These are phyloP conservation scores for Rhypophila decipiens DNA, from an alignment of 495 filamentous ascomycete genomes.

Conservation along the genomic window DNA sequence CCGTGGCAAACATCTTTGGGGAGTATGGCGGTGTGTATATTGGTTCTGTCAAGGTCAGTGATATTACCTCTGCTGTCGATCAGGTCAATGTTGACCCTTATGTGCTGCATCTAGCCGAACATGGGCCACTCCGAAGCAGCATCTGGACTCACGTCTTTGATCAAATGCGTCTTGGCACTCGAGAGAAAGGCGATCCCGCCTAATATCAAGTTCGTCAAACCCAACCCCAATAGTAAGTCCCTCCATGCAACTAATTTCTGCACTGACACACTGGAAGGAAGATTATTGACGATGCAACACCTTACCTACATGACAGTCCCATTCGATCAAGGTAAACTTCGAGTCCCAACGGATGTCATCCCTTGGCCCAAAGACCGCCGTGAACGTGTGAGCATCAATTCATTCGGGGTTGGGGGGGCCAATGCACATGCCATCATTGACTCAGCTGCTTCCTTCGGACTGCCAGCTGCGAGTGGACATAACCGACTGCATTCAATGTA, in stretches of 20 bases:
- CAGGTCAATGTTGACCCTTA: neutral
- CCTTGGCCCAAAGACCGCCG: slow-evolving; percentile 16
- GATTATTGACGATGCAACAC: too few species aligned
- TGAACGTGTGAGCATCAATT: slow-evolving; percentile 39
- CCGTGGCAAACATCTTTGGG: neutral
- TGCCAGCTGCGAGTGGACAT: neutral
- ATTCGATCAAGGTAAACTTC: slow-evolving; percentile 9
- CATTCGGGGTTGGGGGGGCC: slow-evolving; percentile 47
- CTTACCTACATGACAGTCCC: slow-evolving; percentile 1
- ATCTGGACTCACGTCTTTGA: neutral
- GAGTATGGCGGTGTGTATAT: slow-evolving; percentile 16
- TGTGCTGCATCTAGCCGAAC: slow-evolving; percentile 4
- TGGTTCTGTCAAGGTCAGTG: slow-evolving; percentile 29
- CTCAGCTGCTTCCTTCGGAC: neutral
- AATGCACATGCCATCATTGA: slow-evolving; percentile 32
- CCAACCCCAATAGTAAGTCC: slow-evolving; percentile 3
- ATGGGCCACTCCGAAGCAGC: slow-evolving; percentile 31
- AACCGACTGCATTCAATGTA: neutral
- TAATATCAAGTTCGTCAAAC: slow-evolving; percentile 23
- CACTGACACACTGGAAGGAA: too few species aligned
- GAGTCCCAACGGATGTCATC: slow-evolving; percentile 16
- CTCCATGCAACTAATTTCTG: too few species aligned
- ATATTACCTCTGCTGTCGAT: neutral
- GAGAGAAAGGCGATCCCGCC: slow-evolving; percentile 34
- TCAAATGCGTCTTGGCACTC: neutral